Evolutionary conservation across 495 filamentous ascomycete genomes (phyloP).

Genomic region (Apiosordaria backusii): DNA sequence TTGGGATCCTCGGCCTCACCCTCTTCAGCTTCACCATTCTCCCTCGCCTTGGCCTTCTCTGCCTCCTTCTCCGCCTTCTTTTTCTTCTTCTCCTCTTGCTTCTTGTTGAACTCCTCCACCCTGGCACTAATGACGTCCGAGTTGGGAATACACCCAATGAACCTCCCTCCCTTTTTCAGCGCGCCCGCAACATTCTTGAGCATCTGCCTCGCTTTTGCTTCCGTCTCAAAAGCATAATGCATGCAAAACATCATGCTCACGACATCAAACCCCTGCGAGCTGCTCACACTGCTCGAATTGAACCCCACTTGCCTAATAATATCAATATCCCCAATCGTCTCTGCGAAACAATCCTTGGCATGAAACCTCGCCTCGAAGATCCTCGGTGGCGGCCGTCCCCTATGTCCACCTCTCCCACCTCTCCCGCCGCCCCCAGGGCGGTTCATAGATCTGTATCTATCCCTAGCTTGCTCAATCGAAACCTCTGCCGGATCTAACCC

Average conservation of each 20-base stretch:
- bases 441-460: conserved; percentile 72
- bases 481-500: conserved; percentile 90
- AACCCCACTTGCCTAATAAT: conserved; percentile 83
- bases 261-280: conserved; percentile 79
- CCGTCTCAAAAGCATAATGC: conserved; percentile 96
- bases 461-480: conserved; percentile 81
- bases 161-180: conserved; percentile 88
- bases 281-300: conserved; percentile 59
- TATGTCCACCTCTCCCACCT: conserved; percentile 51
- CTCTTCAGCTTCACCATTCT: conserved; percentile 9
- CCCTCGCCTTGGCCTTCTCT: conserved; percentile 22
- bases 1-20: conserved; percentile 9
- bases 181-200: conserved; percentile 84
- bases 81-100: conserved; percentile 52
- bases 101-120: conserved; percentile 59
- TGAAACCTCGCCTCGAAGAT: conserved; percentile 82
- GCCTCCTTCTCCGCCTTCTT: conserved; percentile 21
- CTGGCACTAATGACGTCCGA: conserved; percentile 75
- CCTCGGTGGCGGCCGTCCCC: conserved; percentile 43
- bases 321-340: conserved; percentile 70
- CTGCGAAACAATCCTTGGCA: conserved; percentile 84
- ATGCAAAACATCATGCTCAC: conserved; percentile 99
- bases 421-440: conserved; percentile 53
- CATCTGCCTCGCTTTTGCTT: conserved; percentile 86
- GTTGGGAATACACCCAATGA: conserved; percentile 90